A percentile compares a stretch with the other conserved stretches of the same genome.
phyloP scores from a whole-genome alignment of 2,329 filamentous ascomycete genomes.

The Trichoderma sp. region DNA sequence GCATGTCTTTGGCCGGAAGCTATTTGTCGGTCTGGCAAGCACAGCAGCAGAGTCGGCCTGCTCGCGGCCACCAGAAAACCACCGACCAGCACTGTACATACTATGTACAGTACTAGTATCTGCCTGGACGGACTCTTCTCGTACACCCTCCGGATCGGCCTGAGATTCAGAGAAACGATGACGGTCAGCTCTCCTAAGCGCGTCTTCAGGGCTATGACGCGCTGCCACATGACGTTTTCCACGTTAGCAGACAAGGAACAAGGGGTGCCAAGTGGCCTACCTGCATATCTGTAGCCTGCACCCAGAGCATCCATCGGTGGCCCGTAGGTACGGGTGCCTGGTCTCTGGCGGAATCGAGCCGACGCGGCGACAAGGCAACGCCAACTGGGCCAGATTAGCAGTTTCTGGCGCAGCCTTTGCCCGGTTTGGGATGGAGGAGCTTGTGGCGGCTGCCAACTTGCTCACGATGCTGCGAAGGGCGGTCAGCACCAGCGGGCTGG shows the following conservation, averaged over 20 bases:
- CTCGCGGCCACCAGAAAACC: not conserved
- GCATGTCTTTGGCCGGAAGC: not conserved
- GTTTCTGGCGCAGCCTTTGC: constrained; percentile 2
- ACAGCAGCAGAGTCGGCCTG: not conserved
- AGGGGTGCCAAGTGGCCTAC: constrained; percentile 19
- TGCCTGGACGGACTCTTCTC: not conserved
- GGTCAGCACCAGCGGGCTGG: constrained; percentile 19
- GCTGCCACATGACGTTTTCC: constrained; percentile 20
- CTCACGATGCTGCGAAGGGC: constrained; percentile 17
- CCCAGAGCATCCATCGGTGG: not conserved
- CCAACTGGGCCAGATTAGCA: constrained; percentile 18
- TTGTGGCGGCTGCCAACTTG: constrained; percentile 14
- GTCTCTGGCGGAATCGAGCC: constrained; percentile 21
- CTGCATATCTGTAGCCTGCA: constrained; percentile 17
- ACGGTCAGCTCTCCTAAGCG: constrained; percentile 8
- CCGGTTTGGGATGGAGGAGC: constrained; percentile 15
- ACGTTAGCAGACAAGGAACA: constrained; percentile 18
- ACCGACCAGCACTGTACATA: not conserved
- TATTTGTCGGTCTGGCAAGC: not conserved
- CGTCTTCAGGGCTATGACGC: constrained; percentile 15
- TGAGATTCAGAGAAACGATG: not conserved
- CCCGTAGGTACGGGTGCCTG: constrained; percentile 19
- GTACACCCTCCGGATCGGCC: not conserved
- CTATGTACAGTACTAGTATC: no score
- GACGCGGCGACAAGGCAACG: constrained; percentile 17